phyloP scores from a whole-genome alignment of 306 rosid genomes.

The Lablab purpureus region DNA sequence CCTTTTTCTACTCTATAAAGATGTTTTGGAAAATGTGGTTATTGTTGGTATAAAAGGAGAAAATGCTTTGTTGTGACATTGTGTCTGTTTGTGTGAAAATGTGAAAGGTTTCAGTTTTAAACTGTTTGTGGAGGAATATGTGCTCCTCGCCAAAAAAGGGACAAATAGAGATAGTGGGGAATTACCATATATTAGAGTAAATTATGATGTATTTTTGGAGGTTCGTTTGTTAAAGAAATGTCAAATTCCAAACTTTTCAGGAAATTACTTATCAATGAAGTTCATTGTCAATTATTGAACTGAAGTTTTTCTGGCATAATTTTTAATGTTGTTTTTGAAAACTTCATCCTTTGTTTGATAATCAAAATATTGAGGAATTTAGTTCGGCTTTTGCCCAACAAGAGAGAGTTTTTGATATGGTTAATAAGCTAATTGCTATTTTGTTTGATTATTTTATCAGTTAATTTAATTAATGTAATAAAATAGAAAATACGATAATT shows the following conservation, averaged over 20 bases:
- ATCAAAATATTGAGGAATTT: too few relatives aligned
- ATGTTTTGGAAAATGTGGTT: slow-evolving; percentile 6
- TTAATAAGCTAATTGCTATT: too few relatives aligned
- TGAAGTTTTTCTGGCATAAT: too few relatives aligned
- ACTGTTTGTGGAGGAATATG: background rate
- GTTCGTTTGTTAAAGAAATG: background rate
- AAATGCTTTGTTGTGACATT: background rate
- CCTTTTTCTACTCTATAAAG: background rate
- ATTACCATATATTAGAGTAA: background rate
- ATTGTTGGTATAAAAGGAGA: background rate
- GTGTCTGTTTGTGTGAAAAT: background rate
- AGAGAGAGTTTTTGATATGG: too few relatives aligned
- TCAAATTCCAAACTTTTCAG: background rate
- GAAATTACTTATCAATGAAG: background rate
- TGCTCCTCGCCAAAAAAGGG: background rate
- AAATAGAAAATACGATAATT: too few relatives aligned
- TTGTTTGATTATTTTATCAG: too few relatives aligned
- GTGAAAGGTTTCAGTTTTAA: background rate
- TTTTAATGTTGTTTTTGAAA: too few relatives aligned
- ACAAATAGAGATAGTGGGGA: background rate
- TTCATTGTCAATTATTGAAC: background rate
- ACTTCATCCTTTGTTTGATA: too few relatives aligned
- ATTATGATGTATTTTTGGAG: background rate
- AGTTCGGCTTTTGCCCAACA: too few relatives aligned
- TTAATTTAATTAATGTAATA: too few relatives aligned